Evolutionary conservation across 2,329 filamentous ascomycete genomes (phyloP), one percentile per base, ranked within the genome.

Genomic region (Phialophora chinensis): DNA sequence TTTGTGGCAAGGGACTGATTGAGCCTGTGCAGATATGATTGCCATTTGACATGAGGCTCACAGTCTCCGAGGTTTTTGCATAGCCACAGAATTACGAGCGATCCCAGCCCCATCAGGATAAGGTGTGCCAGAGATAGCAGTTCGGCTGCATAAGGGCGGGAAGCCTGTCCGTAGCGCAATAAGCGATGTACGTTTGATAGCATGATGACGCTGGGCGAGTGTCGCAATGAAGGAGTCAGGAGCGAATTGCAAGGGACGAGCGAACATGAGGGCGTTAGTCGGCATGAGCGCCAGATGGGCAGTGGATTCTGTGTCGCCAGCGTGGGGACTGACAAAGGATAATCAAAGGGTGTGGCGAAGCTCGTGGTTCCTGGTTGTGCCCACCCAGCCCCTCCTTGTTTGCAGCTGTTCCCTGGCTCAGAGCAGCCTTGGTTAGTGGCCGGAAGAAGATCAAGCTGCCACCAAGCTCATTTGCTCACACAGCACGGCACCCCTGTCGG

Each of bases 91-190:
- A 17, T 53, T 53, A 25, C 42, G 44, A 52, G 44, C 20, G 38
- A 53, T 17, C 64, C 66, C 62, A 68, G 66, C 62, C 62, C 61
- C 66, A 54, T 33, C 61, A 38, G 35, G 58, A 49, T 44, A 55
- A 42, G 25, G 59, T 31, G 60, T 60, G 58, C 66, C 68, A 64
- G 65, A 67, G 68, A 70, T 70, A 68, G 68, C 50, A 70, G 29
- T 62, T 25, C 55, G 42, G 49, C 38, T 57, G 65, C 65, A 68
- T n/a, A 56, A 25, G 42, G 63, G 60, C 66, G 68, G 68, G 54
- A 64, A 47, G 35, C 20, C 53, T 62, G 66, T 66, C 68, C 68
- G 68, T 67, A 64, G 63, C 53, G 63, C 60, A 47, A 53, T 62
- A 68, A 66, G 63, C 66, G 55, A 66, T 62, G 60, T 59, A 61